Evolutionary conservation across 1,139 yeast species (phyloP).

Genomic region (Fermentozyma sake): DNA sequence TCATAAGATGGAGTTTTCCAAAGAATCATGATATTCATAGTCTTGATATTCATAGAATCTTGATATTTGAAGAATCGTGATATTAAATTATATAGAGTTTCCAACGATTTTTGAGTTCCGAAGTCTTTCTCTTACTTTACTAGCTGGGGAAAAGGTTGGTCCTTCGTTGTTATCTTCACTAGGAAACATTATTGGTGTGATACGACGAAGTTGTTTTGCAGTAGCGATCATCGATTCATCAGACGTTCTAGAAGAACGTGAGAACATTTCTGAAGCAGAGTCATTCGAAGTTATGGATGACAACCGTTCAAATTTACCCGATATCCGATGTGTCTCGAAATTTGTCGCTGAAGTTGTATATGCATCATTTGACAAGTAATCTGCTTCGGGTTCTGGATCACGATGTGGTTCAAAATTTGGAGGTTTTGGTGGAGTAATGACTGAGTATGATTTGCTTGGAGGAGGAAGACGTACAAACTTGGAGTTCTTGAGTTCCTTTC

Average conservation of each 20-base stretch:
- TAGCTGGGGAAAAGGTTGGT: constrained; percentile 32
- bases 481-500: neutral
- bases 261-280: too few relatives aligned
- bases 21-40: neutral
- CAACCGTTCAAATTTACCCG: too few relatives aligned
- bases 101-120: constrained; percentile 3
- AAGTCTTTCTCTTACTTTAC: constrained; percentile 23
- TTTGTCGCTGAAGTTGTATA: too few relatives aligned
- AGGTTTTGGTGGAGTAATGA: constrained; percentile 26
- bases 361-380: too few relatives aligned
- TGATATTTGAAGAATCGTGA: too few relatives aligned
- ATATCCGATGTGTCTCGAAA: too few relatives aligned
- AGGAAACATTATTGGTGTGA: constrained; percentile 40
- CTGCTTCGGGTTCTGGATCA: too few relatives aligned
- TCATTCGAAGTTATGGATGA: too few relatives aligned
- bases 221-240: too few relatives aligned
- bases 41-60: neutral
- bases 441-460: neutral
- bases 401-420: constrained; percentile 22
- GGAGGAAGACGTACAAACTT: neutral
- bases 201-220: constrained; percentile 33
- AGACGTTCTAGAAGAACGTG: constrained; percentile 5
- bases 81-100: neutral
- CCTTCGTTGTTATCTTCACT: constrained; percentile 23
- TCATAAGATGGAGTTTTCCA: too few relatives aligned